A percentile compares a stretch with the other conserved stretches of the same genome.
These are phyloP conservation scores for Boletus insuetus DNA, from an alignment of 768 basidiomycete genomes.

Conservation along the genomic window DNA sequence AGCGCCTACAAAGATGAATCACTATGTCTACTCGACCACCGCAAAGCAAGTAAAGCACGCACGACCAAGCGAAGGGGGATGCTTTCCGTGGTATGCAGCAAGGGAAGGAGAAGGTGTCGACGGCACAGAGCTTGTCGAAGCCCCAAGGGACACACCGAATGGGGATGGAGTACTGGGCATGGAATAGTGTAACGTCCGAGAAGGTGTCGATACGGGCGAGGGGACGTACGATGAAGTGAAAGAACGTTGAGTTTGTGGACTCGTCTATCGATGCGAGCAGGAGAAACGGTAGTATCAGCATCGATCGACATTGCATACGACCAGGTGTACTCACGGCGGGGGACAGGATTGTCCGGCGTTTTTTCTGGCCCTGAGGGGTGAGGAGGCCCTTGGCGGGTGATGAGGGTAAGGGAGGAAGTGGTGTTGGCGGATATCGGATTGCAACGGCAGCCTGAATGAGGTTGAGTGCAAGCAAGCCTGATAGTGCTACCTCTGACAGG, in stretches of 20 bases:
- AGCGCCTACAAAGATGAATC: slow-evolving; percentile 15
- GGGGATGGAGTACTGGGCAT: slow-evolving; percentile 40
- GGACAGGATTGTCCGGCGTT: slow-evolving; percentile 24
- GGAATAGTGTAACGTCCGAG: slow-evolving; percentile 33
- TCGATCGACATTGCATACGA: background rate
- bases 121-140: slow-evolving; percentile 27
- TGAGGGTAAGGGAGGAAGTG: slow-evolving; percentile 27
- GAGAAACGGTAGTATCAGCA: background rate
- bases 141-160: slow-evolving; percentile 33
- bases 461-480: slow-evolving; percentile 34
- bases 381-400: slow-evolving; percentile 20
- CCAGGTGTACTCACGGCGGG: slow-evolving; percentile 14
- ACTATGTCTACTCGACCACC: background rate
- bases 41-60: slow-evolving; percentile 10
- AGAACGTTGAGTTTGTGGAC: slow-evolving; percentile 29
- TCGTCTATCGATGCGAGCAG: slow-evolving; percentile 11
- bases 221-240: slow-evolving; percentile 29
- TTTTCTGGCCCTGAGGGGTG: slow-evolving; percentile 28
- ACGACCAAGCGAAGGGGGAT: slow-evolving; percentile 36
- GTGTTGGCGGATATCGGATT: slow-evolving; percentile 34
- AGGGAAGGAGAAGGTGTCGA: slow-evolving; percentile 39
- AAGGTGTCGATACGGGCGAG: slow-evolving; percentile 32
- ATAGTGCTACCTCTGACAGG: slow-evolving; percentile 28
- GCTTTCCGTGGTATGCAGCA: slow-evolving; percentile 39
- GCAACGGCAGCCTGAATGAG: slow-evolving; percentile 35